Percentiles rank a stretch among this genome's conserved stretches.
These are phyloP conservation scores for Clathrospora elynae DNA, from an alignment of 2,329 filamentous ascomycete genomes.

Conservation along the genomic window DNA sequence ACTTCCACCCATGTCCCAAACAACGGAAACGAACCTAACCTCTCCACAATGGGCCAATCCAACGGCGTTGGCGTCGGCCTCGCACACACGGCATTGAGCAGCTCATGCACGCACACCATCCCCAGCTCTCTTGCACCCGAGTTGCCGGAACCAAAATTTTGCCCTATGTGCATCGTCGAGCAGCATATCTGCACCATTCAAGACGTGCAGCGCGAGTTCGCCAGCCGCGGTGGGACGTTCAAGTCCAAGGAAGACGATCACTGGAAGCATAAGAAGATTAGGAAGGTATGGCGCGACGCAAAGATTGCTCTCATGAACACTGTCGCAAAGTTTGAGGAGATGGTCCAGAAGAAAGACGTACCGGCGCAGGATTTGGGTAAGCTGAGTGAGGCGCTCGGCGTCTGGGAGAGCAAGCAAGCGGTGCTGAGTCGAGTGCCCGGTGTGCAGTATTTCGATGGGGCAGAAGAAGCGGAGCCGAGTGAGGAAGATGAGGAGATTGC, in stretches of 20 bases:
- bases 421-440: conserved; percentile 17
- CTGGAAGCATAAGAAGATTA: conserved; percentile 4
- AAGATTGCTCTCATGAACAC: conserved; percentile 16
- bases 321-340: conserved; percentile 7
- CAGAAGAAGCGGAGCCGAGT: conserved; percentile 11
- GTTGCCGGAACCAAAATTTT: neutral
- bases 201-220: conserved; percentile 3
- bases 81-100: no score
- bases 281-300: conserved; percentile 7
- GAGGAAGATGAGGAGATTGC: conserved; percentile 12
- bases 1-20: no score
- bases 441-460: conserved; percentile 6
- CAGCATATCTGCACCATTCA: conserved; percentile 2
- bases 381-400: conserved; percentile 8
- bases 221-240: conserved; percentile 10
- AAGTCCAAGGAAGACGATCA: neutral
- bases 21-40: no score
- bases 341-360: conserved; percentile 2
- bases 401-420: conserved; percentile 15
- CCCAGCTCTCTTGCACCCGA: neutral
- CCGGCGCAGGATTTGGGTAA: conserved; percentile 2
- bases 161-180: conserved; percentile 11
- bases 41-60: no score
- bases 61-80: no score
- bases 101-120: conserved; percentile 3